Conservation (phyloP, 2,329 filamentous ascomycete species). For the Talaromyces sp. region DNA sequence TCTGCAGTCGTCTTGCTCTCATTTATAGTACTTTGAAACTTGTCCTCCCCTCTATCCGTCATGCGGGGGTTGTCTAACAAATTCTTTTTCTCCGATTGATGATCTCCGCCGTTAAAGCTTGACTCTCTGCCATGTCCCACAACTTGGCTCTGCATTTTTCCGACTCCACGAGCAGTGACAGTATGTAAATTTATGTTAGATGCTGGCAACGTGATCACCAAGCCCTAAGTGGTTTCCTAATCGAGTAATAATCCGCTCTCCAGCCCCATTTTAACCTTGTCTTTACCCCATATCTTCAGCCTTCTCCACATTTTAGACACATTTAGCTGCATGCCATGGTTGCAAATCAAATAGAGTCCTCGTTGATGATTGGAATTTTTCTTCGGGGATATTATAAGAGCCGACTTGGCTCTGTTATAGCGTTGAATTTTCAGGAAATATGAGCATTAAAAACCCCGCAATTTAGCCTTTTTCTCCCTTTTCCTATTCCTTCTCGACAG, state of each 20-base stretch:
- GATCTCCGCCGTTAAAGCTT: not conserved
- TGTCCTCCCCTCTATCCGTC: not conserved
- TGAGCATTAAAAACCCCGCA: not conserved
- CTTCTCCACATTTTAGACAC: constrained; percentile 8
- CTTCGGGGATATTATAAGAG: not conserved
- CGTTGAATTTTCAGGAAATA: not conserved
- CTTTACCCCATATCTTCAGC: not conserved
- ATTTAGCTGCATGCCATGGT: not conserved
- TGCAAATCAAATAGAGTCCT: not conserved
- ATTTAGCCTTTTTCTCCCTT: not conserved
- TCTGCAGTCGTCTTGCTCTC: not conserved
- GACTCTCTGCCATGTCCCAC: not conserved
- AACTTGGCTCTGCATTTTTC: not conserved
- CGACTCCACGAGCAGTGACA: not conserved
- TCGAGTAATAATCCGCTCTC: not conserved
- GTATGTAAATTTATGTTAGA: not conserved
- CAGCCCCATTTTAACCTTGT: not conserved
- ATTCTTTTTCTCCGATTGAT: not conserved
- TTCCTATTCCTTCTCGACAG: too few relatives aligned
- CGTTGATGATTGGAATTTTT: not conserved
- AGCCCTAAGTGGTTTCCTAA: not conserved
- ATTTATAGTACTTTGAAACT: not conserved
- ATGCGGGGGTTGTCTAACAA: not conserved
- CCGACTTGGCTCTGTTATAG: not conserved
- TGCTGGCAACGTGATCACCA: not conserved